A percentile compares a stretch with the other conserved stretches of the same genome.
Evolutionary conservation across 2,329 filamentous ascomycete species (phyloP).

Genomic region (Pseudohalonectria lignicola): DNA sequence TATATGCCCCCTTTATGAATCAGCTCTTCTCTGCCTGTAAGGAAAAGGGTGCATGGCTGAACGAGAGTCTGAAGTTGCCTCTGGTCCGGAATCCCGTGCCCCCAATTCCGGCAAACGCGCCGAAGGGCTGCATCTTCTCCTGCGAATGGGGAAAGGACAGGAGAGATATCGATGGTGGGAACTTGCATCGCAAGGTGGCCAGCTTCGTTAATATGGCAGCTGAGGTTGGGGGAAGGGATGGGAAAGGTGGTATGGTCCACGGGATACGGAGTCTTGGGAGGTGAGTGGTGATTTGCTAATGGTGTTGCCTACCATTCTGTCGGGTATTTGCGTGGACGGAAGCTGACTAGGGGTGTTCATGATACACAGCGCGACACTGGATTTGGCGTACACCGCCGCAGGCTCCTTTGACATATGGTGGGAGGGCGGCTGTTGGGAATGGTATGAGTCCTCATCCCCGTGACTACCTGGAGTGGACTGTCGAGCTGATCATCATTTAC

Average conservation of each 20-base stretch:
- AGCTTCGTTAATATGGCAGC: constrained; percentile 67
- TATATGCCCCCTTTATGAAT: constrained; percentile 59
- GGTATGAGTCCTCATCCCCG: constrained; percentile 29
- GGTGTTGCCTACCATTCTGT: too few relatives aligned
- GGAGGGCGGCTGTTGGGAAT: constrained; percentile 76
- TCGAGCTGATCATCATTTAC: not conserved
- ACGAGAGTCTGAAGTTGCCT: constrained; percentile 52
- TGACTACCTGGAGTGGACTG: not conserved
- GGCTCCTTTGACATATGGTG: constrained; percentile 73
- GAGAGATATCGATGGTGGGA: constrained; percentile 52
- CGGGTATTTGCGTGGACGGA: too few relatives aligned
- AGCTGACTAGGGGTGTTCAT: too few relatives aligned
- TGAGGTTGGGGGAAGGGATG: constrained; percentile 49
- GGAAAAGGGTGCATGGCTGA: constrained; percentile 59
- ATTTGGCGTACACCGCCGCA: constrained; percentile 66
- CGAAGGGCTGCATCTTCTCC: constrained; percentile 58
- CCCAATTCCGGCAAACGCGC: constrained; percentile 52
- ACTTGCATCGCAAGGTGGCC: constrained; percentile 60
- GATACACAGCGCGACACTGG: constrained; percentile 62
- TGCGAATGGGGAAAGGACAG: constrained; percentile 77
- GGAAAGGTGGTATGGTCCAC: constrained; percentile 70
- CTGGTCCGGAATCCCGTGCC: constrained; percentile 51
- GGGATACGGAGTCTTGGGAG: constrained; percentile 63
- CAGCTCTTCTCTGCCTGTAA: constrained; percentile 59
- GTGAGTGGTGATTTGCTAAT: too few relatives aligned